phyloP scores from a whole-genome alignment of 805 yeast genomes.

The Metahyphopichia silvanorum region DNA sequence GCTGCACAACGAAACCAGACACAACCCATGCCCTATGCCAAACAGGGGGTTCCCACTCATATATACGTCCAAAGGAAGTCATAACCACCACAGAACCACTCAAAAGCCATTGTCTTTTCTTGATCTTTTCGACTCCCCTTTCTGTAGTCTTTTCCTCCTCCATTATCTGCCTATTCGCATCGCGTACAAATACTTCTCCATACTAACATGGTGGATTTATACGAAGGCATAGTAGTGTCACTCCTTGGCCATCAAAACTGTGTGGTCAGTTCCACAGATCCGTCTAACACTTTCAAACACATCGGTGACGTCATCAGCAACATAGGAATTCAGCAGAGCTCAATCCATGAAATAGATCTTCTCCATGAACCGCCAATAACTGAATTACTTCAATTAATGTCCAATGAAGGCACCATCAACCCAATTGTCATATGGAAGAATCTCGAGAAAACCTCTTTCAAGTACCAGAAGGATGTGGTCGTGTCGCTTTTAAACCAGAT shows the following conservation, averaged over 20 bases:
- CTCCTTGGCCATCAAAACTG: slow-evolving; percentile 14
- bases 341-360: too few species aligned
- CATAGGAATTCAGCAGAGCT: too few species aligned
- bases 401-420: slow-evolving; percentile 4
- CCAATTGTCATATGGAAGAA: slow-evolving; percentile 15
- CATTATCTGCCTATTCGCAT: neutral
- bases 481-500: slow-evolving; percentile 15
- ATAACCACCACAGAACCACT: neutral
- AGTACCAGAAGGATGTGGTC: slow-evolving; percentile 11
- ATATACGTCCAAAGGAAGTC: too few species aligned
- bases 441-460: slow-evolving; percentile 9
- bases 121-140: neutral
- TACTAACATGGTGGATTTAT: slow-evolving; percentile 15
- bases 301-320: too few species aligned
- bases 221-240: slow-evolving; percentile 16
- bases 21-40: too few species aligned
- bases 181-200: neutral
- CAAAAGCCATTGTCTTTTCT: neutral
- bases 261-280: slow-evolving; percentile 13
- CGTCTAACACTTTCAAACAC: slow-evolving; percentile 3
- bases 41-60: too few species aligned
- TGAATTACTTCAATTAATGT: slow-evolving; percentile 2
- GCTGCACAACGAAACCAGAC: too few species aligned
- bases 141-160: neutral
- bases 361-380: slow-evolving; percentile 2